Conservation (phyloP, 1,139 yeast genomes). For the Scheffersomyces quercinus region DNA sequence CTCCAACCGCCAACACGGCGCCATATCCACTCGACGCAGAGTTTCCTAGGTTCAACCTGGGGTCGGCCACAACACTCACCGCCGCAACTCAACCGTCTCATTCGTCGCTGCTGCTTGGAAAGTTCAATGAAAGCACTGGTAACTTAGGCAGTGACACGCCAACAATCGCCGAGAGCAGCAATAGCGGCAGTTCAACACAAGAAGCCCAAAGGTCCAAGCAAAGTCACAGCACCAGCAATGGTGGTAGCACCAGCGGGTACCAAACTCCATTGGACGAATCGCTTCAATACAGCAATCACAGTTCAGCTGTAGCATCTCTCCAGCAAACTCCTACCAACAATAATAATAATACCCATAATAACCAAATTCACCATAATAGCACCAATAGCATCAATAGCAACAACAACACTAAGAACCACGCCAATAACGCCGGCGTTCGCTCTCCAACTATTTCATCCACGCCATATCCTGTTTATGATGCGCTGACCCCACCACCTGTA, state of each 20-base stretch:
- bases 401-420: not conserved
- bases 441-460: not conserved
- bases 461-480: conserved; percentile 10
- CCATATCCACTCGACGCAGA: conserved; percentile 28
- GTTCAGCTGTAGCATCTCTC: not conserved
- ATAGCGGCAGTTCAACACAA: no score
- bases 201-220: no score
- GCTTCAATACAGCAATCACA: not conserved
- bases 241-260: not conserved
- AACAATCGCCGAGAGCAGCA: not conserved
- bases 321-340: conserved; percentile 1
- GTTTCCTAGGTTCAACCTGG: not conserved
- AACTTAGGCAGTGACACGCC: conserved; percentile 1
- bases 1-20: conserved; percentile 9
- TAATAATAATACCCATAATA: not conserved
- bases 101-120: not conserved
- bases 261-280: not conserved
- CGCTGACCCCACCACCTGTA: conserved; percentile 16
- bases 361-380: no score
- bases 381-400: not conserved
- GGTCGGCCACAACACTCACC: not conserved
- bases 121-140: not conserved
- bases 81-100: not conserved
- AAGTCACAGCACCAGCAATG: no score
- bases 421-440: not conserved